Conservation (phyloP, 306 rosid species). For the Arachis stenosperma region DNA sequence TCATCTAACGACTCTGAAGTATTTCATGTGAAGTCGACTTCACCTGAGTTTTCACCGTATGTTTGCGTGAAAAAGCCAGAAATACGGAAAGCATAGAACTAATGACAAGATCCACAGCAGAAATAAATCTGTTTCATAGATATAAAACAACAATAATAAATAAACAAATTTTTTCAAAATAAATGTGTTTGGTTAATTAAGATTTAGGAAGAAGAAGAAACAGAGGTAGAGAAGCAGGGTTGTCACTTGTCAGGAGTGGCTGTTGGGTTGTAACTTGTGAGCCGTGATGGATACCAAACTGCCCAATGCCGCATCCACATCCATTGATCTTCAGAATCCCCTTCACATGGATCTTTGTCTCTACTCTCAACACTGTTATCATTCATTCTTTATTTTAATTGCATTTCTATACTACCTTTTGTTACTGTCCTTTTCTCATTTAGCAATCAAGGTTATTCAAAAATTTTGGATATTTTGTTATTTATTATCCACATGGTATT, state of each 20-base stretch:
- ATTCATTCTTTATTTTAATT: slow-evolving; percentile 17
- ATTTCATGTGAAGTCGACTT: no score
- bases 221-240: slow-evolving; percentile 20
- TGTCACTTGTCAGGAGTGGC: slow-evolving; percentile 24
- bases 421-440: slow-evolving; percentile 19
- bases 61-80: not conserved
- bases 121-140: no score
- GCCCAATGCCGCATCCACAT: not conserved
- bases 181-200: slow-evolving; percentile 1
- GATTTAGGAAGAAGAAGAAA: slow-evolving; percentile 13
- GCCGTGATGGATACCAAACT: slow-evolving; percentile 47
- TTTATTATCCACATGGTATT: no score
- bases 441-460: not conserved
- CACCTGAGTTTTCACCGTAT: no score
- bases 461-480: no score
- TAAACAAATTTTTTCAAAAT: no score
- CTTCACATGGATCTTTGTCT: slow-evolving; percentile 15
- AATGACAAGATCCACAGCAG: not conserved
- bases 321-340: slow-evolving; percentile 22
- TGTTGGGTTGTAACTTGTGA: slow-evolving; percentile 34
- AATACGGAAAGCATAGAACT: not conserved
- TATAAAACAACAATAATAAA: no score
- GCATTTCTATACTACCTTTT: slow-evolving; percentile 8
- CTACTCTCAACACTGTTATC: no score
- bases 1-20: no score